These are phyloP conservation scores for Cnidoscolus chayamansa DNA, from an alignment of 441 rosid species.

Conservation along the genomic window DNA sequence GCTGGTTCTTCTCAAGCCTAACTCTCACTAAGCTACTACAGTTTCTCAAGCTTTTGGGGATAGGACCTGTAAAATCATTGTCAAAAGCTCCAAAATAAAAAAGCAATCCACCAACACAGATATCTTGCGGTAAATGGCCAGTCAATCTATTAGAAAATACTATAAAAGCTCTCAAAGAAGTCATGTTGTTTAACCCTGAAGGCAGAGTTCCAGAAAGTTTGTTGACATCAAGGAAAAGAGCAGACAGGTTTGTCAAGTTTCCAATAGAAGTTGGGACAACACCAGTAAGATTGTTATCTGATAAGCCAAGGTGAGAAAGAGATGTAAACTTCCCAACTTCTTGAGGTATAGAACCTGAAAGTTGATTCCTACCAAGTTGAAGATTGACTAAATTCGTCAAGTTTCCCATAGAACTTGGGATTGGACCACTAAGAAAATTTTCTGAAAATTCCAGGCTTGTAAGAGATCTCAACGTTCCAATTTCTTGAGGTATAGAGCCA, in stretches of 20 bases:
- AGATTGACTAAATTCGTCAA: neutral
- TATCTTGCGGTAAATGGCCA: neutral
- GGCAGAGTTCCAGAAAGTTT: neutral
- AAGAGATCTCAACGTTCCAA: slow-evolving; percentile 3
- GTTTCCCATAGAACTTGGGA: neutral
- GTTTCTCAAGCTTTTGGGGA: neutral
- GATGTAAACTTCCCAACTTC: neutral
- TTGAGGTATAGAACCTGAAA: slow-evolving; percentile 7
- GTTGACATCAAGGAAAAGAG: neutral
- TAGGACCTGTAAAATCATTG: neutral
- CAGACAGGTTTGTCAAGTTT: neutral
- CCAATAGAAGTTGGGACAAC: neutral
- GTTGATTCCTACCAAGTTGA: neutral
- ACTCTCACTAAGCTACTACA: neutral
- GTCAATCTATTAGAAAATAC: neutral
- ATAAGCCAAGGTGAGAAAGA: neutral
- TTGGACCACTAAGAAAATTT: neutral
- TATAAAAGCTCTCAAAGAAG: neutral
- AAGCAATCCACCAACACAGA: neutral
- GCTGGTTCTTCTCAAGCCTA: neutral
- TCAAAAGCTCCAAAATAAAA: no score
- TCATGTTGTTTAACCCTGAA: neutral
- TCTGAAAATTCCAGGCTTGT: neutral
- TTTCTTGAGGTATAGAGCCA: neutral
- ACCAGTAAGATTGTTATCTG: neutral